These are phyloP conservation scores for Coemansia sp. DNA, from an alignment of 192 early-diverging fungal genomes.

Conservation along the genomic window DNA sequence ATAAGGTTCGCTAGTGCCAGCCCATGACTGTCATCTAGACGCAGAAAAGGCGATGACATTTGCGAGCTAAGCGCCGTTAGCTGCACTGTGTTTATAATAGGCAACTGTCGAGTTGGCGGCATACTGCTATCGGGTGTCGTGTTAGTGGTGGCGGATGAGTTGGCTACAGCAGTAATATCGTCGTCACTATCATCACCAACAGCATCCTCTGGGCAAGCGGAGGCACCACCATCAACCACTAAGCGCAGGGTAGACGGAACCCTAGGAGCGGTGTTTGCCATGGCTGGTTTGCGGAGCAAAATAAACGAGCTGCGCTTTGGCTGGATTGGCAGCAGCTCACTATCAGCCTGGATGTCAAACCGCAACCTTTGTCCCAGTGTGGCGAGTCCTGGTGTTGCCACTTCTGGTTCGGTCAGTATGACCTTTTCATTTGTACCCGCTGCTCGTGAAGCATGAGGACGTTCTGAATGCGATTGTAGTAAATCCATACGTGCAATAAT, in stretches of 20 bases:
- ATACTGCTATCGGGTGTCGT: background rate
- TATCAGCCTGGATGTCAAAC: background rate
- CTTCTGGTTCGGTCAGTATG: background rate
- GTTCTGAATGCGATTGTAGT: background rate
- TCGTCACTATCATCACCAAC: background rate
- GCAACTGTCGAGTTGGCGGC: background rate
- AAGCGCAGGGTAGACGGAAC: conserved; percentile 41
- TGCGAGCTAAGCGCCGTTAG: background rate
- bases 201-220: background rate
- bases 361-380: background rate
- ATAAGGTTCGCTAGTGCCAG: conserved; percentile 16
- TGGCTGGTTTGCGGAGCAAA: background rate
- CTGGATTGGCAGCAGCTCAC: background rate
- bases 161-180: background rate
- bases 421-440: background rate
- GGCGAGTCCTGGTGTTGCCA: background rate
- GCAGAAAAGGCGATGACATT: conserved; percentile 13
- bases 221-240: conserved; percentile 14
- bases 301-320: background rate
- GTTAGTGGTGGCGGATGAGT: background rate
- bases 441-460: background rate
- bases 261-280: conserved; percentile 25
- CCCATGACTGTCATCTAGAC: conserved; percentile 20
- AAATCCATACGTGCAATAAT: background rate
- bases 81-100: background rate